Evolutionary conservation across 345 rosid species (phyloP), one percentile per base, ranked within the genome.

Genomic region (Eucalyptus pauciflora): DNA sequence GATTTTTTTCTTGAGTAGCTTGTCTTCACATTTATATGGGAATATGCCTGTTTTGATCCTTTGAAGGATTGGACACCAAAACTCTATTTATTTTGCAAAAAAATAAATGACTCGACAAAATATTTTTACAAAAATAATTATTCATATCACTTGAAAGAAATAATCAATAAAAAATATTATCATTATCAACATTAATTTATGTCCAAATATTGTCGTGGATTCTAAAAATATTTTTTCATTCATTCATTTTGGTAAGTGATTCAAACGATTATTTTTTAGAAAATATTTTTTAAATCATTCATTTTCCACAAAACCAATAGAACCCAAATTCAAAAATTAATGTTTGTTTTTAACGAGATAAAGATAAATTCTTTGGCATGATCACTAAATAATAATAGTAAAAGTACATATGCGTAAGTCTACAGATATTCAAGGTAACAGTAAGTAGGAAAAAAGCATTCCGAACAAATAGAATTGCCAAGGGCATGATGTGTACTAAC

Each of bases 171-270:
- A 56, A 56, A 56, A 22, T 9, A 56, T 56, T 1, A 22, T 56
- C 29, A 56, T 56, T 8, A 22, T 56, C 1, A 0, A 24, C 0
- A 56, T 4, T 22, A 24, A 24, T 56, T 56, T 56, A 56, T 52
- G 24, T 22, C 6, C 0, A 56, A 24, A 56, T 56, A 56, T 56
- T 2, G 9, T 22, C 5, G 2, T 0, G 27, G 0, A 56, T 1
- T 18, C 4, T 24, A 24, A 56, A 56, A 56, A 4, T 4, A 8
- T 9, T 56, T 56, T 54, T 56, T 56, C 13, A 0, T 0, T 56
- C 3, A 24, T 24, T 56, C 11, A 56, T 56, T 0, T 24, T 56
- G 13, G 6, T 56, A 24, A 22, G 13, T 9, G 29, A 56, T 56
- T 22, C 27, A 56, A 56, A 24, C 0, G 62, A 22, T 56, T 56